Base-by-base conservation (phyloP, 805 yeast species). In the Suhomyces sp. region DNA sequence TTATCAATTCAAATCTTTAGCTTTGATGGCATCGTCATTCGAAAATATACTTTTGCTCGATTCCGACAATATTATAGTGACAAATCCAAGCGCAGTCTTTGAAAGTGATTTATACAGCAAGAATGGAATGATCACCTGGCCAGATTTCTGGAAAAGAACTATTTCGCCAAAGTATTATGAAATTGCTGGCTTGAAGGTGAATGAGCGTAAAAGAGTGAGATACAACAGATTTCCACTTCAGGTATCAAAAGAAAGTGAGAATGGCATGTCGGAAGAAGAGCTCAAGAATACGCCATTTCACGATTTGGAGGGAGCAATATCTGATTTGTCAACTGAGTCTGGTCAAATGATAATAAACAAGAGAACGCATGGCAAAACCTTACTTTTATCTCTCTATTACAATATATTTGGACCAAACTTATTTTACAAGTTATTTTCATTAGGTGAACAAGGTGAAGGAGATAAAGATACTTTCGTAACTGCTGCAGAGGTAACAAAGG, bases 1-100 rank as follows among this genome's bases (percentile, higher is more conserved):
- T 13, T 89, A 85, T 65, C 94, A 88, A 57, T 80, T 78, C 62
- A 88, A 88, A 66, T 78, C 85, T 0, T 72, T 88, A 54, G 90
- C 75, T 5, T 52, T 71, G 40, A 62, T 70, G 59, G 60, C 66
- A 3, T 67, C 74, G 1, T 64, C 73, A 6, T 72, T 72, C 52
- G 69, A 71, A 49, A 64, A 71, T 49, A 62, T 70, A 3, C 57
- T 72, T 10, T 56, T 72, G 24, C 56, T 72, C 27, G 77, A 72
- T 55, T 69, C 76, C 6, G 77, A 72, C 51, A 72, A 71, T 51
- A 57, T 70, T 2, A 47, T 68, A 5, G 50, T 72, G 31, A 51
- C 58, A 7, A 69, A 66, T 46, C 75, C 76, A 1, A 73, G 70
- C 41, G 38, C 57, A 6, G 50, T 71, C 6, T 67, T 72, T 52